Evolutionary conservation across 179 eudicot species (phyloP), one percentile per base, ranked within the genome.

Genomic region (Silene vulgaris): DNA sequence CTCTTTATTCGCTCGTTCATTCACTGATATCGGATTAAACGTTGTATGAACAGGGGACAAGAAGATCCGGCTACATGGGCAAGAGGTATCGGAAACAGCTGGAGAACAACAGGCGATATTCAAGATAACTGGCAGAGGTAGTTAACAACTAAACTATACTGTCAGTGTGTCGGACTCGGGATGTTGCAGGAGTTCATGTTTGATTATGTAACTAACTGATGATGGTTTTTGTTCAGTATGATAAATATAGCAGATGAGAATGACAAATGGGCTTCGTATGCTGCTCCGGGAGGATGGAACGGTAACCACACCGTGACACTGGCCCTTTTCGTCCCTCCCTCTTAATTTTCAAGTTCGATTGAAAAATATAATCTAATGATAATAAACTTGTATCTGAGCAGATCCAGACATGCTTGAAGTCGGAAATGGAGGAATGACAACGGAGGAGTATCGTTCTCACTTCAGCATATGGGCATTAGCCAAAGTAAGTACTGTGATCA

Each of bases 371-470:
- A 12, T 45, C 20, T 60, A 1, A 63, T 4, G n/a, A 3, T 0
- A 59, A 9, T 5, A 2, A 16, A 26, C 60, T 56, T 56, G 17
- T 60, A 14, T 68, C 43, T 66, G 75, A 37, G 30, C 81, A 92
- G 97, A 92, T 86, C 97, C 97, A 3, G 96, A 92, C 78, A 92
- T 92, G 97, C 82, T 92, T 62, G 97, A 92, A 83, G 89, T 92
- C 20, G 97, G 96, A 17, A 92, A 92, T 64, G 97, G 94, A 73
- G 90, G 92, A 43, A 92, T 92, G 97, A 86, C 84, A 26, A 64
- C 66, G 0, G 80, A 83, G 40, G 97, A 92, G 78, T 92, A 92
- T 40, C 90, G 93, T 43, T 86, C 96, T 13, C 97, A 92, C 81
- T 92, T 92, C 71, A 90, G 96, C 86, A 89, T 92, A 69, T 92